Conservation (phyloP, 169 alveolate genomes). For the Amoebophrya sp. region DNA sequence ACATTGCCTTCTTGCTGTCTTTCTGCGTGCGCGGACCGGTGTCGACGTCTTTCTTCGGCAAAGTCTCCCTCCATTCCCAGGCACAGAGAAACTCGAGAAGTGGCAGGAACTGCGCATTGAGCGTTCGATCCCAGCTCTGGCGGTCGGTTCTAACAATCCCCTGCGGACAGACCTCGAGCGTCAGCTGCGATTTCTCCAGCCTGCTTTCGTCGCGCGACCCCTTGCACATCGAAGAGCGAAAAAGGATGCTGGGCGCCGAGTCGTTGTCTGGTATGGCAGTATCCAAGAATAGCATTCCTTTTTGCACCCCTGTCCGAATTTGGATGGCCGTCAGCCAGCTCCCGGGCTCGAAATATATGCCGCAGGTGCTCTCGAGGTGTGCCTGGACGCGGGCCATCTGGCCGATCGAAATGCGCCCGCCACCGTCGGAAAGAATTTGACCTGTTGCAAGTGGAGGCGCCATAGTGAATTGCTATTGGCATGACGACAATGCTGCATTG, state of each 20-base stretch:
- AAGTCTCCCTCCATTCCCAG: too few relatives aligned
- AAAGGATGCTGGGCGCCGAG: too few relatives aligned
- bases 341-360: too few relatives aligned
- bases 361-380: neutral
- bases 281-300: neutral
- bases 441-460: too few relatives aligned
- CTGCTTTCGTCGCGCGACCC: neutral
- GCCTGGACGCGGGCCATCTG: neutral
- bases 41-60: too few relatives aligned
- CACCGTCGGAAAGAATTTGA: neutral
- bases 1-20: too few relatives aligned
- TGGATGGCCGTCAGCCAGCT: neutral
- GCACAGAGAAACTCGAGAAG: neutral
- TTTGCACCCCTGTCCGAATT: neutral
- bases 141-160: neutral
- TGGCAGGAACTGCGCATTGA: neutral
- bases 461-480: too few relatives aligned
- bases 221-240: too few relatives aligned
- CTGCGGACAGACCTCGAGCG: neutral
- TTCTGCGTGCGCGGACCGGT: too few relatives aligned
- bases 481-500: too few relatives aligned
- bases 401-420: neutral
- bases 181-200: neutral
- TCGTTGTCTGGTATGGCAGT: too few relatives aligned
- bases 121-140: neutral